Base-by-base conservation (phyloP, 2,329 filamentous ascomycete genomes). In the Juglanconis oblonga region DNA sequence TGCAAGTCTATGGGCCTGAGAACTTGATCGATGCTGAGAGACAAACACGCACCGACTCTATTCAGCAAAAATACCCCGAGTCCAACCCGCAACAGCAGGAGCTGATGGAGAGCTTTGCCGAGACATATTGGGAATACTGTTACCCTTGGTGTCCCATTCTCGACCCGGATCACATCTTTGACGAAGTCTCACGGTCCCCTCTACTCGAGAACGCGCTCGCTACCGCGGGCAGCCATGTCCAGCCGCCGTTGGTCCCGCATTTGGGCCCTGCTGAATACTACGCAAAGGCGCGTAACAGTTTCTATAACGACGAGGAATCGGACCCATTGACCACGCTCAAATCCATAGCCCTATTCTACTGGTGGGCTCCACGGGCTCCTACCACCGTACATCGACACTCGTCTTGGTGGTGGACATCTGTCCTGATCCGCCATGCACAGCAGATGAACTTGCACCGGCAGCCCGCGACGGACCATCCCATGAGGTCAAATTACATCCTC, bases 351-450 rank as follows among this genome's bases (percentile, higher is more conserved):
- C 59, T 79, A 2, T 76, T 78, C 42, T 79, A 78, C 66, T 79
- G 77, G 77, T 79, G 75, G 76, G 73, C 74, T 3, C 74, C 77
- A 6, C 67, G 71, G 0, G 67, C 72, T 38, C 75, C 76, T 0
- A 70, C 72, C 1, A 71, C 70, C 1, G 73, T 75, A 3, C 72
- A 75, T 52, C 69, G 73, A 2, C 71, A 79, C 62, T 72, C 74
- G 1, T 74, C 73, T 29, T 79, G 76, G 76, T 79, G 76, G 76
- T 79, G 77, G 77, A 78, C 75, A 0, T 74, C 73, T 2, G 71
- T 77, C 3, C 70, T 76, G 13, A 77, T 79, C 24, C 66, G 76
- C 11, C 74, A 77, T 58, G 76, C 74, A 2, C 77, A 79, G 57
- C 76, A 79, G 58, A 73, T 77, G 67, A 76, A 75, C 42, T 67